Evolutionary conservation across 441 rosid genomes (phyloP).

Genomic region (Gossypium davidsonii): DNA sequence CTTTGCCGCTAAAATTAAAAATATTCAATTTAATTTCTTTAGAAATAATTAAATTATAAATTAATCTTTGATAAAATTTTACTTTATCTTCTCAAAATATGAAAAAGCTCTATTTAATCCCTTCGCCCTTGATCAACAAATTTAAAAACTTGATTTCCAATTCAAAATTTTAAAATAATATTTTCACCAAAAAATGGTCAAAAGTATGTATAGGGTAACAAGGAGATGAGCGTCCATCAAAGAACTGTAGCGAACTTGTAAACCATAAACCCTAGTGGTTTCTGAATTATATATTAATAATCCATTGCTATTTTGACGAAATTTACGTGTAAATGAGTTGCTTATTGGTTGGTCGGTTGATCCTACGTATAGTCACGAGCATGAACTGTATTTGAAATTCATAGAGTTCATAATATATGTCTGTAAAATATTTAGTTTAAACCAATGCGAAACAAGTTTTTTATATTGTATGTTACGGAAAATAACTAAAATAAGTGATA

Average conservation of each 20-base stretch:
- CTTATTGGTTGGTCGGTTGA: constrained; percentile 36
- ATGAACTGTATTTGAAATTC: constrained; percentile 3
- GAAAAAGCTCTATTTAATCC: background rate
- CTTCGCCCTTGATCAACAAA: background rate
- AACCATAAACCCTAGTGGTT: constrained; percentile 1
- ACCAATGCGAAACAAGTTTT: background rate
- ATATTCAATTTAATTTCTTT: too few species aligned
- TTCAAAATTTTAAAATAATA: background rate
- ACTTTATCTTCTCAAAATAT: too few species aligned
- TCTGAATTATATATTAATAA: background rate
- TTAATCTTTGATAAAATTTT: too few species aligned
- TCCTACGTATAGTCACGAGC: constrained; percentile 22
- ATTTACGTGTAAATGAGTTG: constrained; percentile 22
- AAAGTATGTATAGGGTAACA: background rate
- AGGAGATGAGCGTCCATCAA: background rate
- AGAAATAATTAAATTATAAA: too few species aligned
- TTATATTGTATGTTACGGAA: background rate
- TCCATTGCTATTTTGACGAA: background rate
- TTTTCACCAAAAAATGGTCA: background rate
- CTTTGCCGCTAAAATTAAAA: too few species aligned
- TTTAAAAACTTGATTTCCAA: background rate
- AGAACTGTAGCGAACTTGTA: background rate
- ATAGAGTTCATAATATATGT: too few species aligned
- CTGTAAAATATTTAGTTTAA: background rate
- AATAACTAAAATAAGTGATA: background rate